A percentile compares a stretch with the other conserved stretches of the same genome.
These are phyloP conservation scores for Neurospora hispaniola DNA, from an alignment of 495 filamentous ascomycete genomes.

Conservation along the genomic window DNA sequence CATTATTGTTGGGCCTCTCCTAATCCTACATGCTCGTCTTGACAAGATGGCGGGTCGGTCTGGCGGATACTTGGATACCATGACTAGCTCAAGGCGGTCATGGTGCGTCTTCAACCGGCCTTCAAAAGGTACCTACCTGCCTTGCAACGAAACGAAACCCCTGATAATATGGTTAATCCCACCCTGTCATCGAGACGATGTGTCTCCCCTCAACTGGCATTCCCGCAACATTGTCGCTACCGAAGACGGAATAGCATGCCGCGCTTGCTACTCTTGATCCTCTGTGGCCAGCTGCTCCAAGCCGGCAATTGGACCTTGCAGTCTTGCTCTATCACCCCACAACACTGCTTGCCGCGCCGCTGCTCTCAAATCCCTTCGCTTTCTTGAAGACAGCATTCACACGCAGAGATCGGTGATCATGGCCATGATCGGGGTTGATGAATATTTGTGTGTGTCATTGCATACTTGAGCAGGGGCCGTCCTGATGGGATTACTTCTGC, in stretches of 20 bases:
- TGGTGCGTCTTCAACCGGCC: neutral
- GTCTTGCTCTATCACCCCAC: neutral
- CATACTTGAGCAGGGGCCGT: neutral
- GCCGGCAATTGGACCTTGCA: neutral
- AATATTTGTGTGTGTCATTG: neutral
- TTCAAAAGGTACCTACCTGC: neutral
- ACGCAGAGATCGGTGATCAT: neutral
- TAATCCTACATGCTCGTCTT: neutral
- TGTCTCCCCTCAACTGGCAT: neutral
- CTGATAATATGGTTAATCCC: neutral
- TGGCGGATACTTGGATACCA: neutral
- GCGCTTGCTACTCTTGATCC: neutral
- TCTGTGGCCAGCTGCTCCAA: neutral
- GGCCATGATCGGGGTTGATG: neutral
- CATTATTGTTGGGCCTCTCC: neutral
- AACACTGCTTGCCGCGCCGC: neutral
- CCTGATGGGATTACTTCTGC: neutral
- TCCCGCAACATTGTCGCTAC: neutral
- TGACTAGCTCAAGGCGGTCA: neutral
- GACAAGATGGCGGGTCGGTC: neutral
- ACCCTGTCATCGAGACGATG: neutral
- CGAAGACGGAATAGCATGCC: neutral
- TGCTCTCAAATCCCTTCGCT: neutral
- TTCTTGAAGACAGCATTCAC: neutral
- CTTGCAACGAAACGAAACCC: neutral